Conservation (phyloP, 805 yeast species). For the Metschnikowia drakensbergensis region DNA sequence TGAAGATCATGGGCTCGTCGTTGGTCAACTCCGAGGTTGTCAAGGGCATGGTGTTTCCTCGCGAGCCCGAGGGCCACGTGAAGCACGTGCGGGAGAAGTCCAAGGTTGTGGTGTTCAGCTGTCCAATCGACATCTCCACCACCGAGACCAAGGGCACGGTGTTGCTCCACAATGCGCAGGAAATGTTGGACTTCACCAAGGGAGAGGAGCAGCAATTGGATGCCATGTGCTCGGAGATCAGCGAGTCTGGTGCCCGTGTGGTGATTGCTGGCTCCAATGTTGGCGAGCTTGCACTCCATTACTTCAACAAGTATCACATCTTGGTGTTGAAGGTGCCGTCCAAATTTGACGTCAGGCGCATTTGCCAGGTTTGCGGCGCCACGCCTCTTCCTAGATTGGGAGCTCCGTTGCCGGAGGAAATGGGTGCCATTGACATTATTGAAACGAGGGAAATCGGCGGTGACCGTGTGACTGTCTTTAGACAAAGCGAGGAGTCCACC, state of each 20-base stretch:
- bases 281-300: slow-evolving; percentile 91
- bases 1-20: slow-evolving; percentile 92
- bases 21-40: slow-evolving; percentile 71
- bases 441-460: slow-evolving; percentile 96
- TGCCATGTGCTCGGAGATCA: slow-evolving; percentile 73
- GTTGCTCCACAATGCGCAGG: slow-evolving; percentile 89
- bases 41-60: slow-evolving; percentile 97
- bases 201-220: slow-evolving; percentile 96
- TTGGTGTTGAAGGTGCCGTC: slow-evolving; percentile 87
- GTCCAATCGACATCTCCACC: slow-evolving; percentile 90
- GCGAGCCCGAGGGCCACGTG: slow-evolving; percentile 92
- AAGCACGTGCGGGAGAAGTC: slow-evolving; percentile 58
- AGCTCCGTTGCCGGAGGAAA: slow-evolving; percentile 92
- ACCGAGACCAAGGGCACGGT: slow-evolving; percentile 99
- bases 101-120: slow-evolving; percentile 88
- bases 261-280: slow-evolving; percentile 92
- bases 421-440: slow-evolving; percentile 82
- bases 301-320: slow-evolving; percentile 80
- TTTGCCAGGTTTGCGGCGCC: slow-evolving; percentile 96
- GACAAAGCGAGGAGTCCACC: slow-evolving; percentile 66
- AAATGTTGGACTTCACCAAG: slow-evolving; percentile 91
- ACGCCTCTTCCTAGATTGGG: slow-evolving; percentile 92
- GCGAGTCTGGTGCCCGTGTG: slow-evolving; percentile 80
- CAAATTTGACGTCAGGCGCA: slow-evolving; percentile 89
- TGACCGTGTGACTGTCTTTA: slow-evolving; percentile 90